Evolutionary conservation across 768 basidiomycete genomes (phyloP).

Genomic region (Zangia roseola): DNA sequence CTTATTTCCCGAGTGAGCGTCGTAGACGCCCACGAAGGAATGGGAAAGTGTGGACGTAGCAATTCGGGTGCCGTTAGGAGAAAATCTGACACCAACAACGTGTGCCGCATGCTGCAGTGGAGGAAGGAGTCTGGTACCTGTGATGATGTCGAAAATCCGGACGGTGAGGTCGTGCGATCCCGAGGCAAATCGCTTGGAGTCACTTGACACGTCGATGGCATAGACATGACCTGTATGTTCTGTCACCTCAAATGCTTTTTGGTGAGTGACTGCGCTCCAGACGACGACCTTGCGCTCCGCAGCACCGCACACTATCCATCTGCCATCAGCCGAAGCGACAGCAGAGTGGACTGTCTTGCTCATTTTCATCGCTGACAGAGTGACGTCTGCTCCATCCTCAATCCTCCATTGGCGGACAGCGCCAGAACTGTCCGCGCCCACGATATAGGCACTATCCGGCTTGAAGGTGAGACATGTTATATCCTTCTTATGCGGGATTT

Average conservation of each 20-base stretch:
- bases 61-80: background rate
- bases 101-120: background rate
- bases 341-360: background rate
- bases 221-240: background rate
- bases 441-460: background rate
- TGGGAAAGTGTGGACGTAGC: background rate
- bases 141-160: slow-evolving; percentile 1
- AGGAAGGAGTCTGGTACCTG: background rate
- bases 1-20: background rate
- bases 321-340: background rate
- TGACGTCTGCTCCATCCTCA: background rate
- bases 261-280: background rate
- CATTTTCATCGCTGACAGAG: background rate
- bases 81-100: slow-evolving; percentile 1
- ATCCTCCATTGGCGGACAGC: background rate
- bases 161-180: background rate
- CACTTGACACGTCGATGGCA: background rate
- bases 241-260: background rate
- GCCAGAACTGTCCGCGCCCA: background rate
- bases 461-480: background rate
- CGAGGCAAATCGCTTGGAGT: background rate
- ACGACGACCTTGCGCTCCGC: background rate
- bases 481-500: background rate
- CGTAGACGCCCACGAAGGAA: background rate
- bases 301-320: slow-evolving; percentile 1